Conservation (phyloP, 2,329 filamentous ascomycete species). For the Chrysosporium queenslandicum region DNA sequence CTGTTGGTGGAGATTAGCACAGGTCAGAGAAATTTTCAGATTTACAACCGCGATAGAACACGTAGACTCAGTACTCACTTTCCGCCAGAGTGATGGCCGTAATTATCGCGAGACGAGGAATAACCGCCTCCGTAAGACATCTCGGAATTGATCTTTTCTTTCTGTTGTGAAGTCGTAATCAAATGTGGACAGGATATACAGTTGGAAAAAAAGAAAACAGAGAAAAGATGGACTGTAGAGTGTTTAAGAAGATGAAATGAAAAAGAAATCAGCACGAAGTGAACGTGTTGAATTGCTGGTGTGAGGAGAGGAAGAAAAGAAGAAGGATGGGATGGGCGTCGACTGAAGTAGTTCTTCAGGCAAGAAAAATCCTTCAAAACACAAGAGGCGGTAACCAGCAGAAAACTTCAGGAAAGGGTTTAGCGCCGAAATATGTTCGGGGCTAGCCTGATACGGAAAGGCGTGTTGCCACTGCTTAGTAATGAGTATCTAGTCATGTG, state of each 20-base stretch:
- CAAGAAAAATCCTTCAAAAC: slow-evolving; percentile 4
- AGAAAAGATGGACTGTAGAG: slow-evolving; percentile 12
- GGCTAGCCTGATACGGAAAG: background rate
- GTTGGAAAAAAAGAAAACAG: slow-evolving; percentile 10
- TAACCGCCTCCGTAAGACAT: slow-evolving; percentile 58
- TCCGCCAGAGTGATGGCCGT: slow-evolving; percentile 27
- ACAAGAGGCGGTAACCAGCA: slow-evolving; percentile 3
- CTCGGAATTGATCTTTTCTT: slow-evolving; percentile 28
- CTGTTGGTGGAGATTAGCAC: background rate
- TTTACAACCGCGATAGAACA: background rate
- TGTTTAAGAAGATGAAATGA: slow-evolving; percentile 4
- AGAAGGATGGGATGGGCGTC: slow-evolving; percentile 18
- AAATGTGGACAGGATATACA: background rate
- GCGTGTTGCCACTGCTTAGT: slow-evolving; percentile 1
- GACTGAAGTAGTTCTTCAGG: slow-evolving; percentile 8
- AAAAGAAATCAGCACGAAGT: slow-evolving; percentile 15
- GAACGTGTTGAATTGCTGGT: slow-evolving; percentile 13
- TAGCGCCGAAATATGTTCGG: slow-evolving; percentile 18
- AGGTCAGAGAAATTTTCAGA: background rate
- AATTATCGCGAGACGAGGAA: slow-evolving; percentile 35
- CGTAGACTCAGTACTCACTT: background rate
- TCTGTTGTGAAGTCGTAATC: background rate
- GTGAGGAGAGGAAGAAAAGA: slow-evolving; percentile 24
- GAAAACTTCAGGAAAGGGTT: slow-evolving; percentile 22
- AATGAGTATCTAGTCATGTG: background rate